Conservation (phyloP, 176 grass and related monocot species). For the Tillandsia leiboldiana region DNA sequence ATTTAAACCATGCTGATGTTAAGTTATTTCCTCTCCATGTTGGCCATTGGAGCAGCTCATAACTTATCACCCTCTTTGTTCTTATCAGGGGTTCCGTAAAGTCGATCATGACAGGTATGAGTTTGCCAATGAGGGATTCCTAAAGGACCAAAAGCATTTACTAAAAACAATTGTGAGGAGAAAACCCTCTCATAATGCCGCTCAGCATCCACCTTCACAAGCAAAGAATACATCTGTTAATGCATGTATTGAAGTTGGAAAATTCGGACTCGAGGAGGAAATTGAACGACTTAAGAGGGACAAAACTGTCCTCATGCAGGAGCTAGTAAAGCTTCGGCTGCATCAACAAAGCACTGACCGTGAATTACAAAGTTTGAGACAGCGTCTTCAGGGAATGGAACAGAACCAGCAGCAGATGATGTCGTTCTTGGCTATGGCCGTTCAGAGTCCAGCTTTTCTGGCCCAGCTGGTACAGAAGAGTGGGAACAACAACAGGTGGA, state of each 20-base stretch:
- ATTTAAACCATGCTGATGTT: no score
- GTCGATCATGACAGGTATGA: constrained; percentile 50
- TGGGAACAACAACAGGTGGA: constrained; percentile 6
- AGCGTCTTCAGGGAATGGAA: constrained; percentile 1
- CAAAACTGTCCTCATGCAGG: constrained; percentile 15
- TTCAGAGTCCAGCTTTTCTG: constrained; percentile 4
- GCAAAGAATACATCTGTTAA: background rate
- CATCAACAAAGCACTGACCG: constrained; percentile 10
- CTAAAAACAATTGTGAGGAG: constrained; percentile 14
- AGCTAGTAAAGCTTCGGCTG: constrained; percentile 11
- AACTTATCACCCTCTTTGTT: background rate
- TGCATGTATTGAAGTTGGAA: background rate
- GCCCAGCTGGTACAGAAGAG: constrained; percentile 1
- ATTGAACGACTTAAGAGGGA: constrained; percentile 18
- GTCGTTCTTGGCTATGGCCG: constrained; percentile 12
- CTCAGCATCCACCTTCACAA: background rate
- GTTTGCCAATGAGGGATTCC: constrained; percentile 57
- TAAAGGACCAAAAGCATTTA: constrained; percentile 34
- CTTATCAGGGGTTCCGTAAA: constrained; percentile 41
- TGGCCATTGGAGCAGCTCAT: no score
- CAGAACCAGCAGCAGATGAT: constrained; percentile 13
- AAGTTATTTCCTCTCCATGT: no score
- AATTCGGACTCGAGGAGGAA: background rate
- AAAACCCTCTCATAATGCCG: constrained; percentile 4
- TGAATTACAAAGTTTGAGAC: constrained; percentile 7